Conservation (phyloP, 2,329 filamentous ascomycete species). For the Fusarium solani-melongenae region DNA sequence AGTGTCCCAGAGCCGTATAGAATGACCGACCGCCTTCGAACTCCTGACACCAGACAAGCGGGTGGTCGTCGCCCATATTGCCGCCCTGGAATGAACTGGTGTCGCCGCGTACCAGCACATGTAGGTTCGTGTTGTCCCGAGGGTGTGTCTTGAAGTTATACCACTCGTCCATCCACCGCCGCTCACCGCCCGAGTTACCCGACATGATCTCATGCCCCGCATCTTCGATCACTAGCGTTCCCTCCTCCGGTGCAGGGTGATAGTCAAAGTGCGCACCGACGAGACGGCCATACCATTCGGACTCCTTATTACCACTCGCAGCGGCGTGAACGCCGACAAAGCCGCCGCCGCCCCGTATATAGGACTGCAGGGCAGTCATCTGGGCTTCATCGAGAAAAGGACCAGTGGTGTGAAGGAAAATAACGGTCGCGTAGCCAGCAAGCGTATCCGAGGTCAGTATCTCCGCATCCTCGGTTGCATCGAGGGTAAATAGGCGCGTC, state of each 20-base stretch:
- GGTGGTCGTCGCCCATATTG: not conserved
- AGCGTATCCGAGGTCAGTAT: not conserved
- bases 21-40: constrained; percentile 16
- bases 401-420: constrained; percentile 20
- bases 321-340: constrained; percentile 31
- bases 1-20: constrained; percentile 30
- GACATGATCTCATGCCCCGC: constrained; percentile 4
- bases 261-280: constrained; percentile 16
- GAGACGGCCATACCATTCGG: constrained; percentile 5
- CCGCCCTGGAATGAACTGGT: not conserved
- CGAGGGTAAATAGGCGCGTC: not conserved
- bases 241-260: constrained; percentile 23
- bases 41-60: constrained; percentile 10
- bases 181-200: not conserved
- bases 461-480: constrained; percentile 13
- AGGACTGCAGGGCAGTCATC: not conserved
- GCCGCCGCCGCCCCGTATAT: constrained; percentile 12
- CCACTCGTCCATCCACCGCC: constrained; percentile 22
- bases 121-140: rapidly evolving
- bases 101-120: not conserved
- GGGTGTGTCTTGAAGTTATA: constrained; percentile 25
- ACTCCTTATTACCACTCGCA: not conserved
- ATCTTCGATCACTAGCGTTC: not conserved
- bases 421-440: constrained; percentile 1
- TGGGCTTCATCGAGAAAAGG: not conserved